phyloP scores from a whole-genome alignment of 352 stramenopile species.

The Globisporangium megalacanthum region DNA sequence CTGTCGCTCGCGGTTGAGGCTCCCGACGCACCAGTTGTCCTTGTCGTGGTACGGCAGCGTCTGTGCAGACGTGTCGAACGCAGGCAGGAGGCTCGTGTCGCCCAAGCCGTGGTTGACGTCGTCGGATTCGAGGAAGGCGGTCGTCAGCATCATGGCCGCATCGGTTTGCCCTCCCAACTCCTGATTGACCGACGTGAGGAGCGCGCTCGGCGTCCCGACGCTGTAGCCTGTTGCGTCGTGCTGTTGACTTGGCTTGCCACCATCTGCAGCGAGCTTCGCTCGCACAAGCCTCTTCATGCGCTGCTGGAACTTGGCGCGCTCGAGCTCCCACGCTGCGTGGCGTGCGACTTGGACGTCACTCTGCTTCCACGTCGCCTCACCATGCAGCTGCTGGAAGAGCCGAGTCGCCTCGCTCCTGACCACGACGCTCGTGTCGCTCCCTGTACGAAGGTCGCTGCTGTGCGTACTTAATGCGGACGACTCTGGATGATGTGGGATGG shows the following conservation, averaged over 20 bases:
- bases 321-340: slow-evolving; percentile 55
- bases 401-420: slow-evolving; percentile 20
- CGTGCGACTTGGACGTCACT: slow-evolving; percentile 64
- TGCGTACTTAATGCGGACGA: neutral
- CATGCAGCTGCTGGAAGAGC: slow-evolving; percentile 67
- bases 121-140: too few relatives aligned
- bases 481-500: neutral
- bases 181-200: neutral
- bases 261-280: slow-evolving; percentile 20
- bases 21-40: slow-evolving; percentile 74
- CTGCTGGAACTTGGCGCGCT: slow-evolving; percentile 60
- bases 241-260: slow-evolving; percentile 30
- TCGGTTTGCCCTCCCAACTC: neutral
- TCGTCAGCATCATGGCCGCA: too few relatives aligned
- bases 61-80: slow-evolving; percentile 32
- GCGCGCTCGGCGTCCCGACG: too few relatives aligned
- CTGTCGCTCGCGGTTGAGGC: slow-evolving; percentile 64
- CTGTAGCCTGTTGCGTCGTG: slow-evolving; percentile 10
- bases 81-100: slow-evolving; percentile 26
- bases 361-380: slow-evolving; percentile 67
- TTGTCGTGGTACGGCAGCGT: slow-evolving; percentile 66
- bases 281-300: slow-evolving; percentile 70
- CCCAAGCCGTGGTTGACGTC: too few relatives aligned
- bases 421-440: neutral
- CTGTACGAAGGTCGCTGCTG: neutral